These are phyloP conservation scores for Nepenthes mirabilis DNA, from an alignment of 148 eudicot species.

Conservation along the genomic window DNA sequence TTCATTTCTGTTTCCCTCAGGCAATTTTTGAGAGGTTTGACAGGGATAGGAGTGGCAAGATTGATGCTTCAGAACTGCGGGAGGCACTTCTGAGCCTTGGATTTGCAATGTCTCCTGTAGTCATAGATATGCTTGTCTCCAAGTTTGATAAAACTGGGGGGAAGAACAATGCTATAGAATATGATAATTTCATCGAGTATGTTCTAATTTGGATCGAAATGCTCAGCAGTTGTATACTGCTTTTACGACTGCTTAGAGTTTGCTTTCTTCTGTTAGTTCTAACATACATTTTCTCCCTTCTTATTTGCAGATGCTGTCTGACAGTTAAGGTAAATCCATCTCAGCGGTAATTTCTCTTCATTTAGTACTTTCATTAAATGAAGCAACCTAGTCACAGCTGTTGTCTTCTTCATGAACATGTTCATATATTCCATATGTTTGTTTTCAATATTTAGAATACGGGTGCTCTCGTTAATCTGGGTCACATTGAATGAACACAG, in stretches of 20 bases:
- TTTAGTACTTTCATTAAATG: not conserved
- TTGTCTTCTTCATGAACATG: not conserved
- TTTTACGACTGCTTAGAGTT: too few relatives aligned
- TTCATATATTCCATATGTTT: too few relatives aligned
- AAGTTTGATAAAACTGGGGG: conserved; percentile 88
- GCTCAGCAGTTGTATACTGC: not conserved
- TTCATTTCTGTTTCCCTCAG: conserved; percentile 18
- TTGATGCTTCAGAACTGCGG: conserved; percentile 67
- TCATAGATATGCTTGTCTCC: conserved; percentile 74
- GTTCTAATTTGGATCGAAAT: conserved; percentile 5
- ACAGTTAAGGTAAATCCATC: conserved; percentile 57
- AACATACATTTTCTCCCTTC: conserved; percentile 2
- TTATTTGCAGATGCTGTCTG: conserved; percentile 65
- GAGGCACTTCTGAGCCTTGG: conserved; percentile 87
- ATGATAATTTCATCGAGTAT: conserved; percentile 98
- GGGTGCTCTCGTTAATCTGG: too few relatives aligned
- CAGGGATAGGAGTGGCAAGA: conserved; percentile 78
- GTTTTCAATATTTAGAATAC: too few relatives aligned
- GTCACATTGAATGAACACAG: too few relatives aligned
- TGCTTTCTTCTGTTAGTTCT: not conserved
- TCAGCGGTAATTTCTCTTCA: too few relatives aligned
- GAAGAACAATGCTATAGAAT: conserved; percentile 66
- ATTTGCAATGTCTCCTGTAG: conserved; percentile 56
- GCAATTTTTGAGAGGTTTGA: conserved; percentile 78
- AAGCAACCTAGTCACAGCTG: not conserved